These are phyloP conservation scores for Polyplosphaeria fusca DNA, from an alignment of 495 filamentous ascomycete genomes.

Conservation along the genomic window DNA sequence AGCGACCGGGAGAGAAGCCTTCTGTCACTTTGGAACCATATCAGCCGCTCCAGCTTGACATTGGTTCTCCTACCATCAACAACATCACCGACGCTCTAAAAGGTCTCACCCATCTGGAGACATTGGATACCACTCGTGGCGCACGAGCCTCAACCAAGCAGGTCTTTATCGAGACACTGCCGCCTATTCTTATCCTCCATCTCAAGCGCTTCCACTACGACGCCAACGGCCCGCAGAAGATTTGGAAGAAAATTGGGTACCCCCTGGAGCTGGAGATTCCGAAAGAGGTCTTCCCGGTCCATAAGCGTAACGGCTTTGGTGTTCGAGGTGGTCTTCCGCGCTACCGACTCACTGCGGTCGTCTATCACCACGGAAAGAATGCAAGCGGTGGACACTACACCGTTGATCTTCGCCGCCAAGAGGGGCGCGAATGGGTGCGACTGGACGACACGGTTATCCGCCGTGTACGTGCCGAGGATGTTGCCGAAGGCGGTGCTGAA, in stretches of 20 bases:
- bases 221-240: constrained; percentile 85
- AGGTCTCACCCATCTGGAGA: constrained; percentile 76
- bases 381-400: constrained; percentile 96
- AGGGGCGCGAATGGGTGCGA: constrained; percentile 90
- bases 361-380: constrained; percentile 96
- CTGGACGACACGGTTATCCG: constrained; percentile 91
- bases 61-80: constrained; percentile 75
- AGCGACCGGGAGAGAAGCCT: constrained; percentile 78
- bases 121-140: constrained; percentile 73
- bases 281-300: constrained; percentile 80
- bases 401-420: constrained; percentile 90
- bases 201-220: constrained; percentile 98
- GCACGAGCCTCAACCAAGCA: constrained; percentile 82
- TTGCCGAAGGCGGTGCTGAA: constrained; percentile 79
- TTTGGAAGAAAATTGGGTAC: constrained; percentile 97
- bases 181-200: constrained; percentile 89
- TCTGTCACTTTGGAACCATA: constrained; percentile 92
- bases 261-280: constrained; percentile 93
- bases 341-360: constrained; percentile 84
- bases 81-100: constrained; percentile 91
- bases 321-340: constrained; percentile 65
- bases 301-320: constrained; percentile 62
- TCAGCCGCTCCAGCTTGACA: constrained; percentile 92
- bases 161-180: constrained; percentile 88
- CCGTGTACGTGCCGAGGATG: constrained; percentile 82